Evolutionary conservation across 140 eudicot species (phyloP).

Genomic region (Oenanthe javanica): DNA sequence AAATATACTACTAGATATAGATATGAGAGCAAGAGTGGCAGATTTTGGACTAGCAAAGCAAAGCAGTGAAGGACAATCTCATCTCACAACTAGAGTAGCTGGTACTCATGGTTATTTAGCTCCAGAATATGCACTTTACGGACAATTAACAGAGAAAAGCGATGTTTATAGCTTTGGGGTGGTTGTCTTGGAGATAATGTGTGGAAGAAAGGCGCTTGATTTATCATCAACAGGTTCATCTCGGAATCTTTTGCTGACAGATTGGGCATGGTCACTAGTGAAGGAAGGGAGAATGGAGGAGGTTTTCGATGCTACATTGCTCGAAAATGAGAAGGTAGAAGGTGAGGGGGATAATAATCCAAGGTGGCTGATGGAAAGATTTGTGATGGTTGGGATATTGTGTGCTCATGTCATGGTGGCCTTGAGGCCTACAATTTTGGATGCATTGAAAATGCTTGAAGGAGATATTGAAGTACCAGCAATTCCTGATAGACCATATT

Average conservation of each 20-base stretch:
- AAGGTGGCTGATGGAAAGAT: conserved; percentile 31
- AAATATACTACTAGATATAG: conserved; percentile 39
- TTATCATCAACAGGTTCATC: conserved; percentile 19
- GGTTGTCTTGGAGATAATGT: conserved; percentile 41
- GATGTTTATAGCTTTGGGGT: conserved; percentile 55
- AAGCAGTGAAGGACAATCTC: conserved; percentile 37
- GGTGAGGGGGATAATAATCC: conserved; percentile 20
- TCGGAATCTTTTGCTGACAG: conserved; percentile 22
- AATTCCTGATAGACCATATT: conserved; percentile 29
- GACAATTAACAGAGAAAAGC: conserved; percentile 44
- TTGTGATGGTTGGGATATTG: conserved; percentile 37
- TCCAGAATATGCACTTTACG: conserved; percentile 51
- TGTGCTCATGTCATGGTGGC: conserved; percentile 57
- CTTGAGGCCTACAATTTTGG: conserved; percentile 36
- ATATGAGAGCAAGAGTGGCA: conserved; percentile 51
- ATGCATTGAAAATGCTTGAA: conserved; percentile 44
- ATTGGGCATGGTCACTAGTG: conserved; percentile 35
- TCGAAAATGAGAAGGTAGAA: conserved; percentile 29
- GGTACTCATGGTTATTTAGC: conserved; percentile 55
- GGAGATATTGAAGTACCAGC: conserved; percentile 42
- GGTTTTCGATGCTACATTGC: conserved; percentile 24
- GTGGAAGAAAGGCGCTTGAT: conserved; percentile 38
- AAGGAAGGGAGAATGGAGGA: conserved; percentile 26
- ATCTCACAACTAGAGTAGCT: conserved; percentile 36
- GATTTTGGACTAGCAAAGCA: conserved; percentile 32